These are phyloP conservation scores for Aquilaria sinensis DNA, from an alignment of 345 rosid species.

Conservation along the genomic window DNA sequence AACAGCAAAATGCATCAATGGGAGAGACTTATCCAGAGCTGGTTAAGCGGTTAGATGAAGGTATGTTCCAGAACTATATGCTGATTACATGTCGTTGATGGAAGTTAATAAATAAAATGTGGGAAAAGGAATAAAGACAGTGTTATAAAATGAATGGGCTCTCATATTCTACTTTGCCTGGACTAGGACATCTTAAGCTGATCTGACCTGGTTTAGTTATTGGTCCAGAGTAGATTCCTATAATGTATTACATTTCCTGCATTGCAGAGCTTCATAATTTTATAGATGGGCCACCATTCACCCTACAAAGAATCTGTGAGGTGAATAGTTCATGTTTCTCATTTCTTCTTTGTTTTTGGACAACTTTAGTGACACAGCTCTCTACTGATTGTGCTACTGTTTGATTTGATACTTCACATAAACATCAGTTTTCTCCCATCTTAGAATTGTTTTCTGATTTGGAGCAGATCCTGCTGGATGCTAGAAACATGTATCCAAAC, in stretches of 20 bases:
- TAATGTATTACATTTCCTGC: constrained; percentile 6
- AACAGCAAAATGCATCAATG: constrained; percentile 54
- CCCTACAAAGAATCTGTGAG: constrained; percentile 93
- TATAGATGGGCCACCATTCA: constrained; percentile 91
- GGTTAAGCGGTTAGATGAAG: constrained; percentile 65
- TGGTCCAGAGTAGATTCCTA: no score
- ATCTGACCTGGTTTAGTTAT: no score
- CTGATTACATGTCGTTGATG: constrained; percentile 2
- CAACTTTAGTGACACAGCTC: background rate
- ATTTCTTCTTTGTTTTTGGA: background rate
- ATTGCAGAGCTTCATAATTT: constrained; percentile 64
- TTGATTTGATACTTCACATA: no score
- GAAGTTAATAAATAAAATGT: constrained; percentile 7
- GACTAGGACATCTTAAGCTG: no score
- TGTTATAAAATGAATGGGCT: no score
- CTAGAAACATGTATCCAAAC: constrained; percentile 72
- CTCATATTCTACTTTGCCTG: no score
- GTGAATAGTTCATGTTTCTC: constrained; percentile 27
- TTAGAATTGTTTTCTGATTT: background rate
- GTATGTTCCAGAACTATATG: constrained; percentile 29
- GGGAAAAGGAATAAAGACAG: background rate
- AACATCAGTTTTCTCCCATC: background rate
- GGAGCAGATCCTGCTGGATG: constrained; percentile 69
- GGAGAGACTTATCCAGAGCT: constrained; percentile 65
- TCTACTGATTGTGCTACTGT: no score